phyloP scores from a whole-genome alignment of 1,284 basidiomycete species.

The Heterobasidion occidentale region DNA sequence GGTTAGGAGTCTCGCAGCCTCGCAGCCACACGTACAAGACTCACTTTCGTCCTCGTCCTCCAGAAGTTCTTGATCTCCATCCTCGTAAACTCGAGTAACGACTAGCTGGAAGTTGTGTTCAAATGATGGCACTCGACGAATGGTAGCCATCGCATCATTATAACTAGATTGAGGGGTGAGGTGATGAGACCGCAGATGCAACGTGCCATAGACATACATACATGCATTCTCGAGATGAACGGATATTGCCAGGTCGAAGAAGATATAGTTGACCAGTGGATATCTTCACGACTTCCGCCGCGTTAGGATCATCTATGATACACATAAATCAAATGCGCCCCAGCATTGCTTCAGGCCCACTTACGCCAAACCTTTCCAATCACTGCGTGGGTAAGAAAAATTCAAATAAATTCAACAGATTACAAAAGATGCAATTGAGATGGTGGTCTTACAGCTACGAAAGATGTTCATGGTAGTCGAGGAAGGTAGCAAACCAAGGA shows the following conservation, averaged over 20 bases:
- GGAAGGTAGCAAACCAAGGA: constrained; percentile 7
- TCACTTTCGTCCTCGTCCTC: constrained; percentile 94
- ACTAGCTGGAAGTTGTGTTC: constrained; percentile 96
- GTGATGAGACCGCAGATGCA: no score
- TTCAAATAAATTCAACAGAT: neutral
- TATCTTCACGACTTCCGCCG: constrained; percentile 91
- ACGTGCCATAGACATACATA: constrained; percentile 38
- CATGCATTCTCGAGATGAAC: constrained; percentile 97
- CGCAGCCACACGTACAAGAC: neutral
- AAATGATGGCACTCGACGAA: constrained; percentile 76
- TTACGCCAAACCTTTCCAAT: constrained; percentile 93
- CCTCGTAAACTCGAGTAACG: constrained; percentile 90
- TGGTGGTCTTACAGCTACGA: constrained; percentile 63
- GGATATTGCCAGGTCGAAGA: constrained; percentile 84
- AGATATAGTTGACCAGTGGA: constrained; percentile 90
- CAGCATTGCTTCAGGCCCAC: constrained; percentile 23
- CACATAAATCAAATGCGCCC: neutral
- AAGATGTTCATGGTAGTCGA: constrained; percentile 60
- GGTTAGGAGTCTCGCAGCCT: neutral
- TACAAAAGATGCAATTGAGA: neutral
- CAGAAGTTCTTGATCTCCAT: constrained; percentile 89
- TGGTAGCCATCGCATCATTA: constrained; percentile 91
- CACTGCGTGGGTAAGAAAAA: constrained; percentile 38
- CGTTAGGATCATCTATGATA: constrained; percentile 69
- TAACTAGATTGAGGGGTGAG: constrained; percentile 46